Evolutionary conservation across 768 basidiomycete genomes (phyloP), one percentile per base, ranked within the genome.

Genomic region (Amanita thiersii): DNA sequence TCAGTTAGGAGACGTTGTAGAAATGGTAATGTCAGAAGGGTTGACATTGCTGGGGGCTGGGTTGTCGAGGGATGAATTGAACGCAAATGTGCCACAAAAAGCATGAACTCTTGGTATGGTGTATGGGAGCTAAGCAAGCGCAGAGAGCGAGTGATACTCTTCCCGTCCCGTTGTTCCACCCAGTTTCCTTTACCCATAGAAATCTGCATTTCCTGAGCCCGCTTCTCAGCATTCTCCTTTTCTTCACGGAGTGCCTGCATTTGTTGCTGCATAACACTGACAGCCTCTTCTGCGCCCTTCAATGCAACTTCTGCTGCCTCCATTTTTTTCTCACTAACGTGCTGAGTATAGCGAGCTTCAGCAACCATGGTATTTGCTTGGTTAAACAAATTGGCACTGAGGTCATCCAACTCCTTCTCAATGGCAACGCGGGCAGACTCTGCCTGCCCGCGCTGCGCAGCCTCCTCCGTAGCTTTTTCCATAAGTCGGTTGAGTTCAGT

Each of bases 341-440:
- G 61, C 47, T 57, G 65, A 3, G 83, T 80, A 46, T 80, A 72
- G 11, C 92, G 75, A 15, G 93, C 94, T 56, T 90, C 86, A 0
- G 88, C 90, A n/a, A 98, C 94, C 96, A 99, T 99, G 4, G 74
- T 81, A 58, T 99, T 98, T 4, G 94, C 94, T 62, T 96, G 85
- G 39, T 77, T 75, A 54, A 99, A 99, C 12, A 99, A 67, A 36
- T 66, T 75, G 11, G 91, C 90, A 47, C 91, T 91, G 47, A 99
- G 79, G 58, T 94, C 89, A 56, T 96, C 92, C 38, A 99, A 68
- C 47, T 99, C 94, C 63, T 84, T 79, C 66, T 99, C 94, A 38
- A 99, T 94, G 48, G 78, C 79, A 1, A 58, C 66, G 24, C 82
- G 75, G 3, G 89, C 91, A 37, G 68, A 77, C 60, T 94, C 93